Evolutionary conservation across 1,139 yeast genomes (phyloP).

Genomic region (Trichomonascaceae sp.): DNA sequence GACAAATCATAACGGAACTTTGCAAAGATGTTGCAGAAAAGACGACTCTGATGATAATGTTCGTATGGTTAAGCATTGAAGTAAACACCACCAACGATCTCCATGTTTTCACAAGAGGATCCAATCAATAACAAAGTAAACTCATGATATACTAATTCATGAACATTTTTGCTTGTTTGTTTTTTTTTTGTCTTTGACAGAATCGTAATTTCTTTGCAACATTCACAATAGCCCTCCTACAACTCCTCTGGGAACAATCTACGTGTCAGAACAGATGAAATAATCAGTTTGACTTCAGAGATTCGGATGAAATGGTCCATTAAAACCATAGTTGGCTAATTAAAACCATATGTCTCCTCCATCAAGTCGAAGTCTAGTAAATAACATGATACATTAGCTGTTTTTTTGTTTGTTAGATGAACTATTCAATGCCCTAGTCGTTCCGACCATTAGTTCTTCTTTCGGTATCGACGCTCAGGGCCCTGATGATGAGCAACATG

Average conservation of each 20-base stretch:
- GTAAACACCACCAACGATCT: too few relatives aligned
- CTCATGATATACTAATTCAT: too few relatives aligned
- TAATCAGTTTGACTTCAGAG: background rate
- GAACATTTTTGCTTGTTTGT: too few relatives aligned
- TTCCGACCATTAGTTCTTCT: slow-evolving; percentile 60
- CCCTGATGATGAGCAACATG: slow-evolving; percentile 91
- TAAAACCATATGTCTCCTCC: background rate
- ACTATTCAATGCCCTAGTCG: slow-evolving; percentile 1
- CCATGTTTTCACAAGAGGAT: too few relatives aligned
- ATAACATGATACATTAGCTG: slow-evolving; percentile 6
- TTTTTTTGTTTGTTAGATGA: slow-evolving; percentile 1
- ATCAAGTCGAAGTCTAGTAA: background rate
- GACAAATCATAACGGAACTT: too few relatives aligned
- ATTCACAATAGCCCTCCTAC: background rate
- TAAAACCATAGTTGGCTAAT: background rate
- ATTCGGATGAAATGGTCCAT: too few relatives aligned
- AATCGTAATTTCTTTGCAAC: background rate
- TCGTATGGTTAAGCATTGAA: too few relatives aligned
- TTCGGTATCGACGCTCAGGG: slow-evolving; percentile 89
- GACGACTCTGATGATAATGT: too few relatives aligned
- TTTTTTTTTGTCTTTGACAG: too few relatives aligned
- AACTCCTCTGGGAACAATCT: background rate
- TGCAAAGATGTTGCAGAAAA: too few relatives aligned
- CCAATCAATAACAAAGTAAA: too few relatives aligned
- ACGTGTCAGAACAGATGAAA: background rate